Evolutionary conservation across 1,284 basidiomycete species (phyloP), one percentile per base, ranked within the genome.

Genomic region (Amylostereum areolatum): DNA sequence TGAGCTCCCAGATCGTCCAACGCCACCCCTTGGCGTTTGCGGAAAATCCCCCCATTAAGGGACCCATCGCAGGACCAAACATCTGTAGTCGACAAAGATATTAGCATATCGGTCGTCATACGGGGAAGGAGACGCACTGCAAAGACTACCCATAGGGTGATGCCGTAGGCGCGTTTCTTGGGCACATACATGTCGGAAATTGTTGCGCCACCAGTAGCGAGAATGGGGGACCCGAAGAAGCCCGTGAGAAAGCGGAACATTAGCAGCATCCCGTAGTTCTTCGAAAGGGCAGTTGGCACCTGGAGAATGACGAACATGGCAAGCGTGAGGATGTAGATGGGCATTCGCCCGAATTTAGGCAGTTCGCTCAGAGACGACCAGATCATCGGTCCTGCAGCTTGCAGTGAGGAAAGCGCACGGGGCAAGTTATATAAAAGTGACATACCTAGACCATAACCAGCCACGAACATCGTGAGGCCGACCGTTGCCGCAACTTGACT

Each of bases 231-330:
- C 32, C 68, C 70, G 44, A 83, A 79, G 31, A 72, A 75, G 0
- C 83, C 83, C 1, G 78, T 72, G 8, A 86, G 62, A 66, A 86
- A 83, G 6, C 83, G 75, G 66, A 85, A 80, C 33, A 77, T 67
- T 47, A 87, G 68, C 49, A 85, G 69, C 3, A 74, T 65, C 12
- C 66, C 77, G 2, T 76, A 76, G 60, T 81, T 85, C 18, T 66
- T 67, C 0, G 78, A 65, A 1, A 83, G 67, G 2, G 81, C 80
- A 44, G 77, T 79, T 3, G 80, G 82, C 39, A 85, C 66, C 56
- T 79, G 75, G 56, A 78, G 73, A 9, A 69, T 63, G 5, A 75
- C 74, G 64, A 82, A 85, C 44, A 77, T 60, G 54, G 75, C 54
- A 53, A 82, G 77, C 5, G 77, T 67, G 43, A 71, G 50, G 56